Base-by-base conservation (phyloP, 805 yeast genomes). In the Komagataella pastoris region DNA sequence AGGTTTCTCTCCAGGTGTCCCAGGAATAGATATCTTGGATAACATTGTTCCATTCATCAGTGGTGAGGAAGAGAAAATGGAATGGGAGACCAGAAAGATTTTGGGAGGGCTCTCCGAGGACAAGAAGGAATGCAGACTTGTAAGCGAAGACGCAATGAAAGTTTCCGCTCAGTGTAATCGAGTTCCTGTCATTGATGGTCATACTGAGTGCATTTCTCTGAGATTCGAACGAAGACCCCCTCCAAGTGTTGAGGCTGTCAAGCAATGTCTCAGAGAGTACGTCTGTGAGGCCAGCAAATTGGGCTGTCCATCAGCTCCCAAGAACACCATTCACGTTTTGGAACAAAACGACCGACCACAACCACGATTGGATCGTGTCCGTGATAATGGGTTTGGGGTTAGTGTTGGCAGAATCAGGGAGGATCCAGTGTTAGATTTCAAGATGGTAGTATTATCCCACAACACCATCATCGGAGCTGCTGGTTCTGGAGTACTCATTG, bases 401-500 rank as follows among this genome's bases (percentile, higher is more conserved):
- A 78, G 95, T 48, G 97, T 93, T 50, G 98, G 99, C 50, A 80
- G 99, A 70, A 72, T 93, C 54, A 83, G 99, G 73, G 86, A 81
- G 59, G 99, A 93, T 65, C 89, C 96, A 7, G 88, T 93, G 10
- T 76, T 93, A 59, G 99, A 93, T 68, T 81, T 78, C 74, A 93
- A 93, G 73, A 91, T 93, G 90, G 97, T 93, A 52, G 93, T 89
- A n/a, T 74, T 93, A 58, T 90, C 97, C 24, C 99, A 93, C 70
- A 93, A 93, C 76, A 93, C 99, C 52, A 79, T 93, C 61, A 88
- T 93, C 58, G 99, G 99, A 64, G 99, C 99, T 63, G 99, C 99
- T 23, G 99, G 99, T 66, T 85, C 97, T 7, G 99, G 99, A 68
- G 76, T 93, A 55, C 80, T 93, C 68, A 93, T 93, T 65, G 99